Base-by-base conservation (phyloP, 2,329 filamentous ascomycete genomes). In the Ophiostoma quercus region DNA sequence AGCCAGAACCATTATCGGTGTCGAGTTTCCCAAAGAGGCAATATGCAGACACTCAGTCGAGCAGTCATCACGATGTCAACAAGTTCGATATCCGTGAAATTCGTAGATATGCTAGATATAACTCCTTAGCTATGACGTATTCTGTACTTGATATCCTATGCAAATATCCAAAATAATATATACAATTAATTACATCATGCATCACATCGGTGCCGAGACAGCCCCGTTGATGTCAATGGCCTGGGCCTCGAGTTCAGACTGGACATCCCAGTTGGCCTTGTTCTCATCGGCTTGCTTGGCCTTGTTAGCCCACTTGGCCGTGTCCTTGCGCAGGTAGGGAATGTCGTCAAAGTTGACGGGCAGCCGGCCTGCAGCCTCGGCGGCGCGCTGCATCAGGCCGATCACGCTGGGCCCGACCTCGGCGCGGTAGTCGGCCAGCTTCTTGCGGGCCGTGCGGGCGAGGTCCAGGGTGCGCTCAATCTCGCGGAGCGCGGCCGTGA, bases 381-480 rank as follows among this genome's bases (percentile, higher is more conserved):
- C 77, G 7, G 77, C 77, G 66, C 73, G 70, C 70, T 70, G 73
- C 78, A 79, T 78, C 19, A 79, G 77, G 16, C 70, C 54, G 2
- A 79, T 34, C 1, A 75, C 73, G 47, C 73, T 73, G 11, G 22
- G 37, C 62, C 76, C 74, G 19, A 79, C 57, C 34, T 63, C 32
- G 47, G 63, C 69, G 8, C 71, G 73, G 67, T 77, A 74, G 0
- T 43, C 39, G 4, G 66, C 65, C 22, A 77, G 68, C 32, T 57
- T 37, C 68, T 69, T 39, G 41, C 77, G 73, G 8, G 71, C 74
- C 6, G 68, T 63, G 1, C 73, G 72, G 0, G 74, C 71, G 69
- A 67, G 70, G 19, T 68, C 67, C 3, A 78, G 70, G 0, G 73
- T 77, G 1, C 71, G 70, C 5, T 75, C 73, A 7, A 79, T 69